Conservation (phyloP, 2,329 filamentous ascomycete genomes). For the Cladophialophora chaetospira region DNA sequence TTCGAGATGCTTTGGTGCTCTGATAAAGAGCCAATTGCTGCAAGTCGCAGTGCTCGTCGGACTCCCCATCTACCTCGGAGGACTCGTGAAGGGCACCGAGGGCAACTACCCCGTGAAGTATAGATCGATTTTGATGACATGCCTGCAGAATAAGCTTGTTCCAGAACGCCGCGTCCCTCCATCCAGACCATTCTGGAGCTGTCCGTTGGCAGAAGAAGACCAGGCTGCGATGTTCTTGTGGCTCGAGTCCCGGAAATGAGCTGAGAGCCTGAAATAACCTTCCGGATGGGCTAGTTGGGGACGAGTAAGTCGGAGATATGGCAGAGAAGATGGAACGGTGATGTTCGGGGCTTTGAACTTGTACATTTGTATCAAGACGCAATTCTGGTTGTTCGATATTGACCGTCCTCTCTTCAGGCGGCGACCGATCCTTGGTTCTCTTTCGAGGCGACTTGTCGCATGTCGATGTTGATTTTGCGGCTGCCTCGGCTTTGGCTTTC, state of each 20-base stretch:
- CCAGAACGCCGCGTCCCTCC: slow-evolving; percentile 35
- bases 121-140: slow-evolving; percentile 35
- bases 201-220: slow-evolving; percentile 31
- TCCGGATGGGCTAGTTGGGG: slow-evolving; percentile 17
- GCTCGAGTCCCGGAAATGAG: slow-evolving; percentile 22
- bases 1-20: slow-evolving; percentile 28
- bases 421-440: slow-evolving; percentile 2
- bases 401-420: neutral
- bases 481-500: slow-evolving; percentile 20
- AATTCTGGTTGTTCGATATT: slow-evolving; percentile 12
- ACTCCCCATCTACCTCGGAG: slow-evolving; percentile 26
- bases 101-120: slow-evolving; percentile 37
- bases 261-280: slow-evolving; percentile 21
- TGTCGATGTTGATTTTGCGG: slow-evolving; percentile 4
- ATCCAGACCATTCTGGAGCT: slow-evolving; percentile 31
- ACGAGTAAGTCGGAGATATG: slow-evolving; percentile 17
- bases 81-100: slow-evolving; percentile 37
- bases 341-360: neutral
- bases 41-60: slow-evolving; percentile 22
- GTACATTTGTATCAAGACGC: slow-evolving; percentile 24
- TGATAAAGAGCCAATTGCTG: slow-evolving; percentile 28
- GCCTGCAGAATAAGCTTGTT: slow-evolving; percentile 36
- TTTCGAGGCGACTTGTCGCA: neutral
- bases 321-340: slow-evolving; percentile 1
- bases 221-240: slow-evolving; percentile 28